Evolutionary conservation across 495 filamentous ascomycete genomes (phyloP).

Genomic region (Neurospora sp.): DNA sequence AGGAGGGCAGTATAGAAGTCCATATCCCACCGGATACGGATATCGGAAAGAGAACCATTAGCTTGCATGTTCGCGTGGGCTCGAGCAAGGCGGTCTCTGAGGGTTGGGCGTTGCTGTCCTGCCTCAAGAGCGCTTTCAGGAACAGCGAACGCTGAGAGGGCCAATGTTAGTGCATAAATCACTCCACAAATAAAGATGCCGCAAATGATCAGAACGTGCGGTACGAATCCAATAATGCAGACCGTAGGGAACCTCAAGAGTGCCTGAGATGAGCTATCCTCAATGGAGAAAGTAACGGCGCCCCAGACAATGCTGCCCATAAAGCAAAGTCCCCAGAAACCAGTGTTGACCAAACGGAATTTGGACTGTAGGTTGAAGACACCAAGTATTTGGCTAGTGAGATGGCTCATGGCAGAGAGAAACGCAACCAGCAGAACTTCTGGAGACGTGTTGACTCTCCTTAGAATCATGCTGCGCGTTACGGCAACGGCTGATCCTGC

Average conservation of each 20-base stretch:
- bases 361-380: constrained; percentile 67
- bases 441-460: constrained; percentile 67
- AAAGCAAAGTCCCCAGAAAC: constrained; percentile 80
- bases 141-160: constrained; percentile 64
- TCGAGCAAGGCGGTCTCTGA: constrained; percentile 40
- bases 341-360: constrained; percentile 74
- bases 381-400: constrained; percentile 75
- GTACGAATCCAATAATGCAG: constrained; percentile 89
- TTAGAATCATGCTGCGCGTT: constrained; percentile 47
- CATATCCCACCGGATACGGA: constrained; percentile 71
- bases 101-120: constrained; percentile 19
- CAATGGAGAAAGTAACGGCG: constrained; percentile 47
- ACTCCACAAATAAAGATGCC: constrained; percentile 64
- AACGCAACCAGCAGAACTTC: constrained; percentile 80
- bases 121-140: constrained; percentile 38
- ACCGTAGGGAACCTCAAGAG: constrained; percentile 81
- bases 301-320: constrained; percentile 73
- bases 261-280: constrained; percentile 35
- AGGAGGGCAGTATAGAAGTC: constrained; percentile 92
- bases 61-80: constrained; percentile 89
- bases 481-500: constrained; percentile 36
- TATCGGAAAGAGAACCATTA: constrained; percentile 67
- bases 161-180: constrained; percentile 69
- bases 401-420: constrained; percentile 79
- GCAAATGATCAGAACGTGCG: constrained; percentile 71